These are phyloP conservation scores for Phlebopus sp. DNA, from an alignment of 1,284 basidiomycete genomes.

Conservation along the genomic window DNA sequence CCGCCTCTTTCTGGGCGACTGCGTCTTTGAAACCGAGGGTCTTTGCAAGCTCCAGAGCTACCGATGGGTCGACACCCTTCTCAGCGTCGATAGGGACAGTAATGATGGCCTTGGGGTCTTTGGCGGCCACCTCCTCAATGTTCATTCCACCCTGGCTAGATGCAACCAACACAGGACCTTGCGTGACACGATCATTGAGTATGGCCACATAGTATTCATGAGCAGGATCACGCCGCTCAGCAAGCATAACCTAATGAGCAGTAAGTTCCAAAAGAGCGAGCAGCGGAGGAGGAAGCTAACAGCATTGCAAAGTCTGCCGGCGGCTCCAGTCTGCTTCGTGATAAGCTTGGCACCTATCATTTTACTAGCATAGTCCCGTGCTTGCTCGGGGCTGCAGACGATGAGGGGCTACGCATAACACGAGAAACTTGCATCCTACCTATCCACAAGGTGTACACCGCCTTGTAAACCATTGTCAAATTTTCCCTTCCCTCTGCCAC, in stretches of 20 bases:
- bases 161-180: slow-evolving; percentile 91
- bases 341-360: slow-evolving; percentile 98
- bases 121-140: slow-evolving; percentile 99
- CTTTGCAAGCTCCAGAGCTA: slow-evolving; percentile 80
- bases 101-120: slow-evolving; percentile 94
- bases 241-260: slow-evolving; percentile 84
- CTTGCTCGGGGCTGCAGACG: slow-evolving; percentile 76
- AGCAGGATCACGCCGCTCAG: slow-evolving; percentile 88
- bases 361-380: slow-evolving; percentile 82
- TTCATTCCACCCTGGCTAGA: slow-evolving; percentile 97
- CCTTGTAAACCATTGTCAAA: slow-evolving; percentile 97
- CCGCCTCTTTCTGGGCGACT: slow-evolving; percentile 76
- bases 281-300: slow-evolving; percentile 44
- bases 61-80: slow-evolving; percentile 74
- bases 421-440: slow-evolving; percentile 46
- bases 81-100: slow-evolving; percentile 91
- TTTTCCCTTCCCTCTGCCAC: slow-evolving; percentile 97
- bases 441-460: slow-evolving; percentile 94
- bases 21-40: slow-evolving; percentile 88
- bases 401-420: neutral
- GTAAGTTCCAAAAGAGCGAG: slow-evolving; percentile 16
- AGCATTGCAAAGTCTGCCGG: slow-evolving; percentile 91
- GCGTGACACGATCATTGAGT: slow-evolving; percentile 90
- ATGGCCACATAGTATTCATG: slow-evolving; percentile 99
- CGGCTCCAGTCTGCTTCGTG: slow-evolving; percentile 98